Percentiles rank a stretch among this genome's conserved stretches.
Conservation (phyloP, 495 filamentous ascomycete species). For the Penicillium robsamsonii region DNA sequence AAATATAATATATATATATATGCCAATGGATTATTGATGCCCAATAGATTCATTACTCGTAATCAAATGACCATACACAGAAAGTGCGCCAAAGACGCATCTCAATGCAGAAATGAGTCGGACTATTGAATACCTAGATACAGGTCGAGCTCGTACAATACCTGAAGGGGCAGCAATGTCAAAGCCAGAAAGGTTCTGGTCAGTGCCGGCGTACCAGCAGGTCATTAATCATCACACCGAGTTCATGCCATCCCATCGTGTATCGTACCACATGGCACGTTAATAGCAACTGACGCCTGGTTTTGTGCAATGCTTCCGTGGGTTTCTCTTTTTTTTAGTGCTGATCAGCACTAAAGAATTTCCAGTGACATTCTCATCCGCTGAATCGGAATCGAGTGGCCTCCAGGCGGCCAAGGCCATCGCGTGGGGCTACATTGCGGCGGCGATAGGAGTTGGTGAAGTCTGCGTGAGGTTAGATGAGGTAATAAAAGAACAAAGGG, state of each 20-base stretch:
- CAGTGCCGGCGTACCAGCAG: constrained; percentile 15
- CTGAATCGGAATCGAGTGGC: constrained; percentile 81
- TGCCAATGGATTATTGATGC: background rate
- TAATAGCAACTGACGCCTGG: constrained; percentile 21
- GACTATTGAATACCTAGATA: constrained; percentile 13
- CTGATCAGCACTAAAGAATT: constrained; percentile 13
- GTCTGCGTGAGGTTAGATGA: constrained; percentile 45
- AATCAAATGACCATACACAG: constrained; percentile 9
- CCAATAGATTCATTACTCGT: constrained; percentile 14
- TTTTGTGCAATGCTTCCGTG: constrained; percentile 27
- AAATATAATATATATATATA: background rate
- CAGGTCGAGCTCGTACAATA: constrained; percentile 6
- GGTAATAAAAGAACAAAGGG: background rate
- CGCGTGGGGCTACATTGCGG: constrained; percentile 90
- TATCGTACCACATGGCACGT: constrained; percentile 23
- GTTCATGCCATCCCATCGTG: constrained; percentile 23
- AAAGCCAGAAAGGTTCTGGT: constrained; percentile 10
- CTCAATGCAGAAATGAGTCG: constrained; percentile 10
- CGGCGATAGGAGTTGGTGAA: constrained; percentile 93
- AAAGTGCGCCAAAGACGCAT: constrained; percentile 7
- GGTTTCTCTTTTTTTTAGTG: constrained; percentile 17
- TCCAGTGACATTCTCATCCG: constrained; percentile 45
- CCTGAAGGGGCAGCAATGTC: constrained; percentile 1
- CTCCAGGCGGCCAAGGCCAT: constrained; percentile 82
- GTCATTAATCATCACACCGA: constrained; percentile 31